Evolutionary conservation across 2,329 filamentous ascomycete genomes (phyloP), one percentile per base, ranked within the genome.

Genomic region (Karstenula rhodostoma): DNA sequence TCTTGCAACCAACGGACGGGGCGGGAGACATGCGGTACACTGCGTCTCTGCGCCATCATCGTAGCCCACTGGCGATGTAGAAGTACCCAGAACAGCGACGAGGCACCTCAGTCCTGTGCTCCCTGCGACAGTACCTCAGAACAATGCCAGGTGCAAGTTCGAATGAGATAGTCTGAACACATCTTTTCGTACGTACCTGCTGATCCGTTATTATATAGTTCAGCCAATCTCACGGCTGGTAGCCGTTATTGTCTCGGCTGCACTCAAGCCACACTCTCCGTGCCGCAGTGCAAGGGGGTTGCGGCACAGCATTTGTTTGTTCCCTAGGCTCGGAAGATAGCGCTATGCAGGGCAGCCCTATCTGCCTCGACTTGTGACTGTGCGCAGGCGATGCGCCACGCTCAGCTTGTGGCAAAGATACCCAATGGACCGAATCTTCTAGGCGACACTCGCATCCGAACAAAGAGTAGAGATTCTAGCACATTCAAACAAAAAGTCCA

Each of bases 311-410:
- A 23, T 42, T 29, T 29, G 33, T 12, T 52, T 29, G 42, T 51
- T 25, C 25, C 8, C 37, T 35, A 42, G 23, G 22, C 35, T 22
- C 22, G n/a, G 19, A 29, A 4, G 44, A 42, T 42, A 35, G 50
- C 35, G 50, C 33, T 17, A 43, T 13, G 19, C 12, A 42, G 22
- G 17, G 25, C 17, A 52, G 50, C 35, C 33, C 50, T 52, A 52
- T 52, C 50, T 40, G 50, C 50, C 50, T 52, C 32, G 50, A 52
- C 22, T 15, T 42, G 22, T 42, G 35, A 49, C 48, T 51, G 48
- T 51, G 32, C 48, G 12, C 35, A 19, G 12, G 35, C 27, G 35
- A 52, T n/a, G 37, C 35, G 50, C 50, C 50, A 52, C 50, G 32
- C 33, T 43, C 22, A 35, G 50, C 50, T 29, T 52, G 50, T 43